These are phyloP conservation scores for Backusella tarrabulga DNA, from an alignment of 192 early-diverging fungal species.

Conservation along the genomic window DNA sequence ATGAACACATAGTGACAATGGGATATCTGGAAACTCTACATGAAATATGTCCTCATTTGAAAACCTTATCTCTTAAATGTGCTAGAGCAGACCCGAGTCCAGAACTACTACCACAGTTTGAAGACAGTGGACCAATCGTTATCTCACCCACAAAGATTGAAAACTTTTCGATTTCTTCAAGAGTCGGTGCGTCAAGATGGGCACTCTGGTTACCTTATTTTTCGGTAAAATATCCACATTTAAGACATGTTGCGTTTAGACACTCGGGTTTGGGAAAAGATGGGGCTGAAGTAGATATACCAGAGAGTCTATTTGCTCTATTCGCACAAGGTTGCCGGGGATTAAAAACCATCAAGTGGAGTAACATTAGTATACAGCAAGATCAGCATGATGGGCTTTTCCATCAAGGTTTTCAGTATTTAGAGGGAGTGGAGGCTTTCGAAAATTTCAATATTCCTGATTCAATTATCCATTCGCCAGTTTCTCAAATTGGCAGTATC, in stretches of 20 bases:
- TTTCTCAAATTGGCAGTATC: background rate
- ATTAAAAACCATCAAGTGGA: slow-evolving; percentile 1
- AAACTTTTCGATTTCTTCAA: background rate
- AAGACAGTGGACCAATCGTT: background rate
- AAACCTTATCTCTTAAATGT: background rate
- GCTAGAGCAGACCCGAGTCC: slow-evolving; percentile 7
- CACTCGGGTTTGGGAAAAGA: slow-evolving; percentile 11
- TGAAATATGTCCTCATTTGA: background rate
- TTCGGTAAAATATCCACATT: background rate
- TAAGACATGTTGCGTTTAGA: background rate
- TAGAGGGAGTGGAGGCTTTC: background rate
- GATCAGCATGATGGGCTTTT: background rate
- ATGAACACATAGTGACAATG: slow-evolving; percentile 11
- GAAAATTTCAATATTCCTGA: slow-evolving; percentile 6
- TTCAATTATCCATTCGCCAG: background rate
- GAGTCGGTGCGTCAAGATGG: slow-evolving; percentile 3
- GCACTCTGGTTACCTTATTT: slow-evolving; percentile 15
- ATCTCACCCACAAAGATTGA: background rate
- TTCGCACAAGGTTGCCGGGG: background rate
- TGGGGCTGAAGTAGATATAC: background rate
- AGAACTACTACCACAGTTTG: background rate
- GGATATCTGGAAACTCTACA: slow-evolving; percentile 9
- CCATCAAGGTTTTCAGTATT: background rate
- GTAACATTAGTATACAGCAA: background rate
- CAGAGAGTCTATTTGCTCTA: background rate